Evolutionary conservation across 2,329 filamentous ascomycete species (phyloP), one percentile per base, ranked within the genome.

Genomic region (Aspergillus thermomutatus): DNA sequence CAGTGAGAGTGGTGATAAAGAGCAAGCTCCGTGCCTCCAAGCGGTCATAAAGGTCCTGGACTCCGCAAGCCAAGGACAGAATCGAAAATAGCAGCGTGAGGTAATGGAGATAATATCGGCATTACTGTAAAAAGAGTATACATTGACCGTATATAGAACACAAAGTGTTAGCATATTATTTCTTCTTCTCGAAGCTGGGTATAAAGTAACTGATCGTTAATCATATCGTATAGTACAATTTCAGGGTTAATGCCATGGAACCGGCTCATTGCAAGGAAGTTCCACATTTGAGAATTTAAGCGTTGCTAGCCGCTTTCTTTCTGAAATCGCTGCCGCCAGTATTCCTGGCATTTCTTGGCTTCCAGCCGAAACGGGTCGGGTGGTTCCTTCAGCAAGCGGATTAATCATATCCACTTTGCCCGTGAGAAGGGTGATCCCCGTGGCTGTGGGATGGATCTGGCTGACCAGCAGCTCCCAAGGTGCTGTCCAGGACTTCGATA

Each of bases 161-260:
- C 31, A 14, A 23, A 37, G 31, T 37, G 31, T 50, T 23, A n/a
- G 31, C 17, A 52, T 37, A 26, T 52, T 27, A 31, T 52, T 50
- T n/a, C 27, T 26, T 19, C 51, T 37, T 50, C 27, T 46, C 27
- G 8, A 54, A 40, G 25, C 37, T 37, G 48, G 50, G 49, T 58
- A 58, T 56, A 56, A 55, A 51, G 48, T 41, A 50, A 7, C 27
- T 51, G n/a, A 51, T 60, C 60, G 55, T 62, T 45, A 59, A 40
- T 62, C 60, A 53, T 62, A 48, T 57, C 60, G 34, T 59, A 54
- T 19, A 58, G 54, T 60, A 59, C 51, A 53, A 46, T 7, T 45
- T 26, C 23, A 46, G 6, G 10, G 9, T 7, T 7, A 26, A 23
- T 37, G 31, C 14, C 9, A 46, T 26, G n/a, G n/a, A n/a, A n/a